Evolutionary conservation across 805 yeast species (phyloP), one percentile per base, ranked within the genome.

Genomic region (Metschnikowia peoriensis): DNA sequence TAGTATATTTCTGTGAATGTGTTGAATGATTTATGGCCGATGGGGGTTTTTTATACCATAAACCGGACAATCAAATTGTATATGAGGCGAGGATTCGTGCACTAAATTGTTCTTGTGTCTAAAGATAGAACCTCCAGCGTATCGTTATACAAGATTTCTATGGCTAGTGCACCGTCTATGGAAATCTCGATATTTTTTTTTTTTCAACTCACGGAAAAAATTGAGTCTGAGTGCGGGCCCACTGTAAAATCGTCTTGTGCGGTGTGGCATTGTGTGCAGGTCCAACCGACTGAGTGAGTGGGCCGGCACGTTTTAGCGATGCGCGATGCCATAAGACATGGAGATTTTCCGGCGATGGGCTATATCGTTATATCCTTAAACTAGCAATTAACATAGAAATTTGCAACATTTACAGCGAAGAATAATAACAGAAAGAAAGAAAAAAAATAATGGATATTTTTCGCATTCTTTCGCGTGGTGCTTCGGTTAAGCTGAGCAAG

Each of bases 391-490:
- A 14, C 38, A 34, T 14, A 34, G n/a, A 34, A 3, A 34, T 34
- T 5, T 43, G 37, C 38, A 22, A 4, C 22, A 22, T 22, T 22
- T 22, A 28, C 16, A 15, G 16, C n/a, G 7, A 28, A 38, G 5
- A 14, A 32, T 16, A 44, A 34, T 32, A 38, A 9, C 8, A 41
- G 7, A 38, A 40, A 43, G 32, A n/a, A 1, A 12, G 2, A 46
- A 17, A 46, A 38, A 6, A 6, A 12, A 59, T 37, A 29, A 91
- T 91, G 97, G 99, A 93, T 73, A 86, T 93, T 54, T 94, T 93
- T 68, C 78, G 89, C 62, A 84, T 94, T 2, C 78, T 93, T 38
- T 77, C 91, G 0, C 76, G 97, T 64, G 98, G 98, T 22, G 96
- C 97, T 0, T 78, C 84, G 11, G 73, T 93, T 47, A 85, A 84